Percentiles rank a stretch among this genome's conserved stretches.
Conservation (phyloP, 2,329 filamentous ascomycete genomes). For the Elsinoe australis region DNA sequence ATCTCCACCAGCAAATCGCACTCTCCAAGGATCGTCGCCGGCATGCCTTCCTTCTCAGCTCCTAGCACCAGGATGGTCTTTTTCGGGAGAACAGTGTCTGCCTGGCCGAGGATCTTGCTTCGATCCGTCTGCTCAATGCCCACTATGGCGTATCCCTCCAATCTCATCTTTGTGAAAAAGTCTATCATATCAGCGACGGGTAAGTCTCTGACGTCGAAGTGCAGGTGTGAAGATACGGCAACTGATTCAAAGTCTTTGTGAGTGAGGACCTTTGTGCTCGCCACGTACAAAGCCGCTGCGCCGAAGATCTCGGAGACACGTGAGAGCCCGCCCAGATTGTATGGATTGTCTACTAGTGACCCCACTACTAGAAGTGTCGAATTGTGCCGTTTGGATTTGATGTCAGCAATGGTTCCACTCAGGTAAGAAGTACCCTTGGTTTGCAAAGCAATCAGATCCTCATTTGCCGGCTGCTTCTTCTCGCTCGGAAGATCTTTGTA, state of each 20-base stretch:
- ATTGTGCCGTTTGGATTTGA: slow-evolving; percentile 22
- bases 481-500: not conserved
- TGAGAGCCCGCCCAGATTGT: slow-evolving; percentile 45
- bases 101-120: slow-evolving; percentile 38
- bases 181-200: slow-evolving; percentile 23
- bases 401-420: slow-evolving; percentile 26
- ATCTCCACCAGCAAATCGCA: slow-evolving; percentile 48
- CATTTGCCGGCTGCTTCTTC: not conserved
- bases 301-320: slow-evolving; percentile 47
- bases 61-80: slow-evolving; percentile 40
- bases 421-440: slow-evolving; percentile 45
- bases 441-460: slow-evolving; percentile 36
- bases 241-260: slow-evolving; percentile 45
- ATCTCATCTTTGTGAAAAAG: slow-evolving; percentile 37
- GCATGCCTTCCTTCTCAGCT: slow-evolving; percentile 46
- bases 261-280: slow-evolving; percentile 34
- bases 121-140: slow-evolving; percentile 49
- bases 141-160: slow-evolving; percentile 44
- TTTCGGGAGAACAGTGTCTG: slow-evolving; percentile 26
- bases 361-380: slow-evolving; percentile 41
- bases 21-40: slow-evolving; percentile 40
- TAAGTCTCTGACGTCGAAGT: slow-evolving; percentile 39
- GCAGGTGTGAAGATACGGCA: slow-evolving; percentile 43
- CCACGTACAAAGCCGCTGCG: slow-evolving; percentile 39
- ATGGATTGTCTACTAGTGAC: slow-evolving; percentile 44